These are phyloP conservation scores for Globisporangium abappressorium DNA, from an alignment of 352 stramenopile species.

Conservation along the genomic window DNA sequence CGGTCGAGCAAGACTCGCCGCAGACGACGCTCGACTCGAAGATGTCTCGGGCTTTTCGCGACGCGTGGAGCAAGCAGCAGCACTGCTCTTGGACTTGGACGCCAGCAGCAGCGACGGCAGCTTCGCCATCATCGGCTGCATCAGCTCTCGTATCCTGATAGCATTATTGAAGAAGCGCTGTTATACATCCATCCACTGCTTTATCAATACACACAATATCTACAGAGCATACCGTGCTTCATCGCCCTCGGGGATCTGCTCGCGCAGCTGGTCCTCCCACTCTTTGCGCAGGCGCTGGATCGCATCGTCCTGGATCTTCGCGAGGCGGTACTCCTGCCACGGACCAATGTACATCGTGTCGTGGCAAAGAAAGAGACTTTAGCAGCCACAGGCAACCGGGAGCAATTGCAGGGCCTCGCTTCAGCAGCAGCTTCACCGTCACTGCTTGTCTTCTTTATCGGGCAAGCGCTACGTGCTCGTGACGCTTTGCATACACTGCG, in stretches of 20 bases:
- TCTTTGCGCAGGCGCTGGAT: constrained; percentile 65
- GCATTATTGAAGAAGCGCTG: not conserved
- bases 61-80: not conserved
- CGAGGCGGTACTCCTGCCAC: constrained; percentile 84
- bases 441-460: not conserved
- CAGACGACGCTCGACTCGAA: constrained; percentile 4
- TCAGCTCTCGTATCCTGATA: constrained; percentile 68
- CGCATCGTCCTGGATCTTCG: constrained; percentile 80
- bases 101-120: constrained; percentile 61
- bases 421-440: not conserved
- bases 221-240: constrained; percentile 34
- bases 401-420: not conserved
- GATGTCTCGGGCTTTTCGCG: constrained; percentile 13
- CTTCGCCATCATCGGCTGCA: constrained; percentile 75
- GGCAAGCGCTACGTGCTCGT: not conserved
- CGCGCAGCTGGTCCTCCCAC: constrained; percentile 57
- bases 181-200: not conserved
- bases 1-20: constrained; percentile 3
- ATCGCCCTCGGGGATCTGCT: constrained; percentile 43
- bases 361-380: not conserved
- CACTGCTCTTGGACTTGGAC: constrained; percentile 29
- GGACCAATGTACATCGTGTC: constrained; percentile 78
- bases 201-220: not conserved
- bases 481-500: not conserved
- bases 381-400: not conserved